Evolutionary conservation across 768 basidiomycete species (phyloP), one percentile per base, ranked within the genome.

Genomic region (Dacryopinax spathularia): DNA sequence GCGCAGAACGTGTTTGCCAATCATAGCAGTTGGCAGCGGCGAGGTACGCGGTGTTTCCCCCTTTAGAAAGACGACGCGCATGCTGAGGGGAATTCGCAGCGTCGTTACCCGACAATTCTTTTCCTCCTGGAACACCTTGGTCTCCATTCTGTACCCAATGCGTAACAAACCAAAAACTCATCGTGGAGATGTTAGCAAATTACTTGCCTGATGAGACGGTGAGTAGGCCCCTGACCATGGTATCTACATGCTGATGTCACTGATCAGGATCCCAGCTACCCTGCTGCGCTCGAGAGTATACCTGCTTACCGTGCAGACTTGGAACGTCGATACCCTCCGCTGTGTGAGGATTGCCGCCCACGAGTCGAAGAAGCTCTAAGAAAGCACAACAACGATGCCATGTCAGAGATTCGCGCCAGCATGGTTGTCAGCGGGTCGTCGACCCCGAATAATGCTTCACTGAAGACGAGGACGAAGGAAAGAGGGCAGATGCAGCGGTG

Each of bases 121-220:
- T 56, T 18, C 48, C 48, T 3, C 48, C 48, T 13, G 48, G 48
- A 29, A 56, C 48, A 20, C 48, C 48, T 2, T 56, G 48, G 48
- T 56, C 48, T 33, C 56, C 62, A 7, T 94, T 95, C 76, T 97
- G 93, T 74, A 85, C 87, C 68, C 83, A 83, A 6, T 96, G 94
- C 72, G 85, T 87, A 68, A 89, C 90, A n/a, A 97, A 97, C 73
- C 93, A 96, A 70, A 86, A 84, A 77, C 80, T 97, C 36, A 77
- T 91, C 62, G 77, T 89, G 65, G 90, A 92, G 73, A 81, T 97
- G 63, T 76, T 97, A 33, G 88, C 92, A 16, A 92, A 88, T 69
- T 97, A 94, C 73, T 80, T 95, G 0, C 92, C 92, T 10, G 75
- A 83, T 27, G 81, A 84, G n/a, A 80, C 82, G 65, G 91, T 91